Conservation (phyloP, 345 rosid species). For the Passiflora organensis region DNA sequence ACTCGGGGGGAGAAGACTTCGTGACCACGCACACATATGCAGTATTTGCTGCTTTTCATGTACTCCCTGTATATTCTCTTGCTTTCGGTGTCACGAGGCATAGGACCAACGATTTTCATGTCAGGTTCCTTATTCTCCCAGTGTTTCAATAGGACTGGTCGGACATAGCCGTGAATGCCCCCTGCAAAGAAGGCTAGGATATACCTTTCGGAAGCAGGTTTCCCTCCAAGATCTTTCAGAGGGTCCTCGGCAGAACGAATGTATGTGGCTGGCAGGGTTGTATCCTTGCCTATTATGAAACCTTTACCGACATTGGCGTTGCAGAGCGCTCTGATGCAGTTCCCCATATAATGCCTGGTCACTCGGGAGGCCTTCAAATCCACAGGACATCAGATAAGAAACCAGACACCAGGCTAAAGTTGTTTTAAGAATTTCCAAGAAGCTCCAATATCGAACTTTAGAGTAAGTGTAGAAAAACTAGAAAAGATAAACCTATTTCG, state of each 20-base stretch:
- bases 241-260: constrained; percentile 58
- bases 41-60: constrained; percentile 87
- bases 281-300: constrained; percentile 67
- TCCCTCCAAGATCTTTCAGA: constrained; percentile 61
- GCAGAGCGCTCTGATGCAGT: constrained; percentile 67
- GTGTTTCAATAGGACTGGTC: constrained; percentile 48
- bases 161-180: constrained; percentile 76
- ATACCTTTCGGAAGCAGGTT: constrained; percentile 48
- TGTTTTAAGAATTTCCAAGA: too few relatives aligned
- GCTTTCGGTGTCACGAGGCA: constrained; percentile 58
- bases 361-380: constrained; percentile 54
- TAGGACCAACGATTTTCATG: constrained; percentile 75
- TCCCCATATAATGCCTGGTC: constrained; percentile 45
- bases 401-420: too few relatives aligned
- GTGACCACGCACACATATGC: constrained; percentile 85
- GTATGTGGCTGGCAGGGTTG: constrained; percentile 65
- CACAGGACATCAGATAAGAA: constrained; percentile 15
- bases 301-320: constrained; percentile 70
- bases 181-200: constrained; percentile 89
- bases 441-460: not conserved
- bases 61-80: constrained; percentile 56
- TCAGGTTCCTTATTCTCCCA: constrained; percentile 75
- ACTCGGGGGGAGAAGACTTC: constrained; percentile 85
- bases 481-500: too few relatives aligned
- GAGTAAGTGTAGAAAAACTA: not conserved